A percentile compares a stretch with the other conserved stretches of the same genome.
phyloP scores from a whole-genome alignment of 305 asterid genomes.

The Fraxinus baroniana region DNA sequence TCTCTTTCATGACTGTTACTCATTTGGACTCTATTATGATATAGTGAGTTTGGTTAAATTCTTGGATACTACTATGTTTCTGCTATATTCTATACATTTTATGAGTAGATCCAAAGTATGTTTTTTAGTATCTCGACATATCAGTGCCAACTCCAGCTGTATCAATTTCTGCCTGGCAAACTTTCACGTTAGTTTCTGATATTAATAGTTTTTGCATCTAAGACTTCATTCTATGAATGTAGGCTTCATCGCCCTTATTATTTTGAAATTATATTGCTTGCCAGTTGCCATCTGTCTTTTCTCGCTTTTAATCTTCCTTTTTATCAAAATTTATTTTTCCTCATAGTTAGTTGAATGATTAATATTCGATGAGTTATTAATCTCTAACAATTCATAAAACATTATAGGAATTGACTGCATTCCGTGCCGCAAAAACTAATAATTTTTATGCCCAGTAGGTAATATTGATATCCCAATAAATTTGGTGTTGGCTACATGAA shows the following conservation, averaged over 20 bases:
- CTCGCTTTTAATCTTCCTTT: background rate
- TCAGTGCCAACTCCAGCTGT: background rate
- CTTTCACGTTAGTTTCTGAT: background rate
- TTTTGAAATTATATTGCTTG: background rate
- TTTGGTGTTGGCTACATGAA: background rate
- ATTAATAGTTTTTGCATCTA: background rate
- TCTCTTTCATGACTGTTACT: conserved; percentile 6
- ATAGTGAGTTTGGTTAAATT: background rate
- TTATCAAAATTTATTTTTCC: background rate
- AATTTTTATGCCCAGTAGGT: background rate
- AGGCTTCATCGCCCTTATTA: background rate
- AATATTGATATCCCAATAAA: background rate
- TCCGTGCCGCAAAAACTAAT: background rate
- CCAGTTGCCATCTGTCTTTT: background rate
- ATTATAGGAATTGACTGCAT: background rate
- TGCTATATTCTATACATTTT: background rate
- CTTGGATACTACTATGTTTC: background rate
- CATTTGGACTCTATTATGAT: background rate
- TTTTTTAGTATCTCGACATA: background rate
- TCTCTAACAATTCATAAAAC: background rate
- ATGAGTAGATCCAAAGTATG: background rate
- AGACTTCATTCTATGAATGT: background rate
- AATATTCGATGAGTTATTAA: background rate
- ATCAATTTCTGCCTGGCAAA: background rate
- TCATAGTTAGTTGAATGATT: background rate